Evolutionary conservation across 1,284 basidiomycete genomes (phyloP), one percentile per base, ranked within the genome.

Genomic region (Schizopora paradoxa): DNA sequence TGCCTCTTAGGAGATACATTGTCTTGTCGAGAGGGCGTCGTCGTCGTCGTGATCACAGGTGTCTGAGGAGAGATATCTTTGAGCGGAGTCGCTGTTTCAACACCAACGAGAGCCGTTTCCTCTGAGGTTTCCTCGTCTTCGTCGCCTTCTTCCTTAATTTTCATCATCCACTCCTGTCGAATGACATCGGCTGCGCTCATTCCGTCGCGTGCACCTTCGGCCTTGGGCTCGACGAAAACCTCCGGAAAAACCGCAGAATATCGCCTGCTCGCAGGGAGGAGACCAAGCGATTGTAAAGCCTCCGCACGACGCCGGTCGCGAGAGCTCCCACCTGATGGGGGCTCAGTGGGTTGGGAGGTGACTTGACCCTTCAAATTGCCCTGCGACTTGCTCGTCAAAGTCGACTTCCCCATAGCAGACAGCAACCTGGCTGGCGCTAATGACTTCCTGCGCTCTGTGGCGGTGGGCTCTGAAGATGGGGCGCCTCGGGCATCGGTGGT

Each of bases 131-230:
- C n/a, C n/a, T n/a, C n/a, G n/a, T n/a, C n/a, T n/a, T n/a, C n/a
- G n/a, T n/a, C n/a, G n/a, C n/a, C n/a, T n/a, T n/a, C n/a, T n/a
- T n/a, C n/a, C n/a, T n/a, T n/a, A n/a, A n/a, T n/a, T n/a, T 8
- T 8, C 38, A 7, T 27, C 38, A 13, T 25, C 41, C 41, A 43
- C n/a, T 18, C 41, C 41, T 25, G 26, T 29, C 16, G 16, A 19
- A 43, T 18, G 27, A 32, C 26, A 16, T 43, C 41, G 27, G 41
- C 41, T n/a, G 41, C 26, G n/a, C 41, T 43, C 41, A 43, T 35
- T 4, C 41, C 41, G 2, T 31, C 41, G 8, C 19, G 26, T 14
- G 27, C 41, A 16, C 39, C 39, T 13, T 38, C 36, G 6, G 6
- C 4, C n/a, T n/a, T 14, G 2, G 39, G 39, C 23, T 41, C 27